Evolutionary conservation across 495 filamentous ascomycete genomes (phyloP).

Genomic region (Trichoderma erinaceum): DNA sequence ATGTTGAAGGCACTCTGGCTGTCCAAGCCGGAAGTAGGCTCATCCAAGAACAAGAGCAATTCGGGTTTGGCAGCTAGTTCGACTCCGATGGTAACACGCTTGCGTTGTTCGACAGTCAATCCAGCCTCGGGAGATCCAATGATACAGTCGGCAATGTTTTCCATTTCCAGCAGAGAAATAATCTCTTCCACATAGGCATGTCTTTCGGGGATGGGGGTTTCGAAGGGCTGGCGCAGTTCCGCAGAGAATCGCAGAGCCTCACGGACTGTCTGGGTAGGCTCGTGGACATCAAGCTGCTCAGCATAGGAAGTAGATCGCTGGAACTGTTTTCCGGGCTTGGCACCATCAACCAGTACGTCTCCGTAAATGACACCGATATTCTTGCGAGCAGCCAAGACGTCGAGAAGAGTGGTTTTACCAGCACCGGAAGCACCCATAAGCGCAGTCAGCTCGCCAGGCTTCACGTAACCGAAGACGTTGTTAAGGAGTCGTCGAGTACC

Average conservation of each 20-base stretch:
- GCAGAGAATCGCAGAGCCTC: slow-evolving; percentile 84
- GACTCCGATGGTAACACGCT: slow-evolving; percentile 85
- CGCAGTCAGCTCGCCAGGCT: slow-evolving; percentile 72
- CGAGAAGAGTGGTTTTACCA: slow-evolving; percentile 77
- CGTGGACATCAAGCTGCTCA: slow-evolving; percentile 79
- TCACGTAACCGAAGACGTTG: slow-evolving; percentile 69
- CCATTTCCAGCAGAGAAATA: slow-evolving; percentile 73
- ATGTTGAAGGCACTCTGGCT: slow-evolving; percentile 84
- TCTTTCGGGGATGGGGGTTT: slow-evolving; percentile 64
- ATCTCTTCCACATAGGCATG: slow-evolving; percentile 80
- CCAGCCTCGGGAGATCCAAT: slow-evolving; percentile 72
- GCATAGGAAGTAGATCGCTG: slow-evolving; percentile 77
- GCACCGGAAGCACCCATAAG: slow-evolving; percentile 84
- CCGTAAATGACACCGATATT: slow-evolving; percentile 72
- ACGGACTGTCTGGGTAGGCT: slow-evolving; percentile 69
- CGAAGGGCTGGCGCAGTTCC: slow-evolving; percentile 67
- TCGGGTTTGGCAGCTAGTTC: slow-evolving; percentile 82
- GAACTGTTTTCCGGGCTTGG: slow-evolving; percentile 59
- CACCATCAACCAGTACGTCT: slow-evolving; percentile 69
- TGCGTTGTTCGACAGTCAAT: slow-evolving; percentile 85
- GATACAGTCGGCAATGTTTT: slow-evolving; percentile 75
- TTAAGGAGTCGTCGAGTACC: slow-evolving; percentile 65
- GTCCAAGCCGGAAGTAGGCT: slow-evolving; percentile 85
- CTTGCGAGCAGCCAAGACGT: slow-evolving; percentile 70
- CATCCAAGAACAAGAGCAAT: slow-evolving; percentile 81